Evolutionary conservation across 2,329 filamentous ascomycete genomes (phyloP).

Genomic region (Fusarium austroafricanum): DNA sequence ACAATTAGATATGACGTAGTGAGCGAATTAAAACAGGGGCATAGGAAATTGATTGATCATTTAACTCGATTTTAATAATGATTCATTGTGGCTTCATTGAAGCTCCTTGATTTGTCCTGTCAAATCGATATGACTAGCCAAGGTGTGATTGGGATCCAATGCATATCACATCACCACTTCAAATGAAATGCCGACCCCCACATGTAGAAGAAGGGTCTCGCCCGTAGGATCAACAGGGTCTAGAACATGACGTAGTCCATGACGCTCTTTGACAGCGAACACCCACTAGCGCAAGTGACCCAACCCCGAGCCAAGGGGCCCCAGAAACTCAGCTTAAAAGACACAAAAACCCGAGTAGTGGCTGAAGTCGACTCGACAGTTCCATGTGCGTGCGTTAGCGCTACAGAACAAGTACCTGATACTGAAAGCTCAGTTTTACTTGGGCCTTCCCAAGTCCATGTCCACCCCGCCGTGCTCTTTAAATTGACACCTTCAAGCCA

Average conservation of each 20-base stretch:
- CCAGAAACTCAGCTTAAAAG: conserved; percentile 6
- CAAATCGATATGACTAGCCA: neutral
- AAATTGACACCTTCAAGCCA: conserved; percentile 8
- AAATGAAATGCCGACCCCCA: conserved; percentile 1
- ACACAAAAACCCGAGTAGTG: neutral
- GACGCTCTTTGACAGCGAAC: conserved; percentile 3
- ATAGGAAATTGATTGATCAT: neutral
- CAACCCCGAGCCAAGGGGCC: neutral
- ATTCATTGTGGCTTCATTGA: conserved; percentile 20
- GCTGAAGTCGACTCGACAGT: conserved; percentile 4
- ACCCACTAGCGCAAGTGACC: conserved; percentile 1
- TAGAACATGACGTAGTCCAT: conserved; percentile 29
- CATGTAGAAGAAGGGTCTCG: conserved; percentile 9
- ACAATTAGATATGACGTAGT: conserved; percentile 14
- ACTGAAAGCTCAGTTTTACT: neutral
- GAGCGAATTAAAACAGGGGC: neutral
- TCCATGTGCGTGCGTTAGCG: neutral
- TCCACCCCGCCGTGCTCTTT: neutral
- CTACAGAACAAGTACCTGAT: neutral
- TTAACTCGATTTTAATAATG: neutral
- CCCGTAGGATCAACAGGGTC: conserved; percentile 12
- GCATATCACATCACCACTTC: conserved; percentile 2
- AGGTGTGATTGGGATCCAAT: neutral
- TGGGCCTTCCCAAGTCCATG: neutral
- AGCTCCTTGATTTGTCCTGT: neutral